A percentile compares a stretch with the other conserved stretches of the same genome.
phyloP scores from a whole-genome alignment of 2,329 filamentous ascomycete genomes.

The Calonectria leucothoes region DNA sequence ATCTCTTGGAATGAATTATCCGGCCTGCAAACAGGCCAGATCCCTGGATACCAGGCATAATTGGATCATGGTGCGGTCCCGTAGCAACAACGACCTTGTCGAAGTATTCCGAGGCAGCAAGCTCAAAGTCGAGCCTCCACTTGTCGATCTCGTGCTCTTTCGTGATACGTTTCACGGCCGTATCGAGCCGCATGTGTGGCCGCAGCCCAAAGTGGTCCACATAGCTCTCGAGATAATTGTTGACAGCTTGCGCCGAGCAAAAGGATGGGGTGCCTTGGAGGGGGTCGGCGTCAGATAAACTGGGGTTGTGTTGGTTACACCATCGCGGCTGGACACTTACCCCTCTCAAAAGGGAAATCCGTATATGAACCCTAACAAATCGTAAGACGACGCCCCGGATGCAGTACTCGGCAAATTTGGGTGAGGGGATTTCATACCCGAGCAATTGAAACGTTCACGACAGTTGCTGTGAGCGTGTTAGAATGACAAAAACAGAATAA shows the following conservation, averaged over 20 bases:
- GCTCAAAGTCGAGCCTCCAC: slow-evolving; percentile 46
- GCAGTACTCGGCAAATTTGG: background rate
- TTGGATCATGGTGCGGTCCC: slow-evolving; percentile 49
- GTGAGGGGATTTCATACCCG: slow-evolving; percentile 21
- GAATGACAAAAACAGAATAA: background rate
- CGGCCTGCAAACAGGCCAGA: slow-evolving; percentile 45
- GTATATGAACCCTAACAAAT: slow-evolving; percentile 48
- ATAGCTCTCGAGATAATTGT: slow-evolving; percentile 49
- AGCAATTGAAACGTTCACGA: slow-evolving; percentile 40
- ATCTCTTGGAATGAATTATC: slow-evolving; percentile 35
- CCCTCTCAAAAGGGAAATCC: slow-evolving; percentile 49
- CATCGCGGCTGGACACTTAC: slow-evolving; percentile 25
- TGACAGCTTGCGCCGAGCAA: slow-evolving; percentile 41
- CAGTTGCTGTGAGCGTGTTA: slow-evolving; percentile 33
- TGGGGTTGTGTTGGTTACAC: slow-evolving; percentile 10
- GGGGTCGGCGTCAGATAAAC: background rate
- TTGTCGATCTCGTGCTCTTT: slow-evolving; percentile 24
- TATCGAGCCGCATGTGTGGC: slow-evolving; percentile 42
- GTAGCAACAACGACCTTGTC: slow-evolving; percentile 54
- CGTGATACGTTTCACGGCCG: slow-evolving; percentile 34
- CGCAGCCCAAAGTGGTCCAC: slow-evolving; percentile 48
- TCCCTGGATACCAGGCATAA: slow-evolving; percentile 51
- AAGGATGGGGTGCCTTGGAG: slow-evolving; percentile 32
- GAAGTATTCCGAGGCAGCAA: slow-evolving; percentile 36
- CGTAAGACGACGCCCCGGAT: slow-evolving; percentile 15